A percentile compares a stretch with the other conserved stretches of the same genome.
Conservation (phyloP, 2,329 filamentous ascomycete genomes). For the Cercospora canescens region DNA sequence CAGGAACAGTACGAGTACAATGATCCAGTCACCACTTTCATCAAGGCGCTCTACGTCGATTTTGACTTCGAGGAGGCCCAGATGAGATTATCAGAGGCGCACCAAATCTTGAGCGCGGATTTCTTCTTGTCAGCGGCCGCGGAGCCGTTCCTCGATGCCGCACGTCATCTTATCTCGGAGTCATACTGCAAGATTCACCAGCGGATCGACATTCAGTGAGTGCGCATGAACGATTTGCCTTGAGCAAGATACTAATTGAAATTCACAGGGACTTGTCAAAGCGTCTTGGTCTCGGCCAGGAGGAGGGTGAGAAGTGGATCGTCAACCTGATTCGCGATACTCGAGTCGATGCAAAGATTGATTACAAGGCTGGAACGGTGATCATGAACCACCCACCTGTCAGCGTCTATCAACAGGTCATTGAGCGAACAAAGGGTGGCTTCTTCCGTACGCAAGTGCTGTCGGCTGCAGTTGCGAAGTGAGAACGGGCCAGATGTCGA, state of each 20-base stretch:
- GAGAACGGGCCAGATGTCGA: slow-evolving; percentile 6
- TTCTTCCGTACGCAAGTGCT: slow-evolving; percentile 98
- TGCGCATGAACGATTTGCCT: slow-evolving; percentile 32
- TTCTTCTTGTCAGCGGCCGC: slow-evolving; percentile 89
- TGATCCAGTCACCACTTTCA: slow-evolving; percentile 93
- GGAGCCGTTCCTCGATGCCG: slow-evolving; percentile 89
- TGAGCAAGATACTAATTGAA: slow-evolving; percentile 21
- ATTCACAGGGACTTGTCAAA: slow-evolving; percentile 73
- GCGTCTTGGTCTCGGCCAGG: slow-evolving; percentile 85
- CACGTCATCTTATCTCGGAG: slow-evolving; percentile 95
- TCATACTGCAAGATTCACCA: slow-evolving; percentile 99
- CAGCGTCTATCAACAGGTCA: slow-evolving; percentile 98
- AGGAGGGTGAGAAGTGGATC: slow-evolving; percentile 99
- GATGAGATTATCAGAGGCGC: slow-evolving; percentile 80
- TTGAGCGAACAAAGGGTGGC: slow-evolving; percentile 96
- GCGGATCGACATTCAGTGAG: slow-evolving; percentile 85
- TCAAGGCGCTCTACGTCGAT: slow-evolving; percentile 92
- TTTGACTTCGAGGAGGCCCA: slow-evolving; percentile 98
- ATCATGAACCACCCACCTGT: slow-evolving; percentile 99
- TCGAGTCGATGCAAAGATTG: slow-evolving; percentile 96
- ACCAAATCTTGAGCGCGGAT: slow-evolving; percentile 87
- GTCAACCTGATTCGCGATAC: slow-evolving; percentile 99
- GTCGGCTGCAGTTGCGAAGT: slow-evolving; percentile 57
- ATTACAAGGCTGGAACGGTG: slow-evolving; percentile 97
- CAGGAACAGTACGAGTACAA: slow-evolving; percentile 98